phyloP scores from a whole-genome alignment of 2,329 filamentous ascomycete species.

The Diaporthe batatas region DNA sequence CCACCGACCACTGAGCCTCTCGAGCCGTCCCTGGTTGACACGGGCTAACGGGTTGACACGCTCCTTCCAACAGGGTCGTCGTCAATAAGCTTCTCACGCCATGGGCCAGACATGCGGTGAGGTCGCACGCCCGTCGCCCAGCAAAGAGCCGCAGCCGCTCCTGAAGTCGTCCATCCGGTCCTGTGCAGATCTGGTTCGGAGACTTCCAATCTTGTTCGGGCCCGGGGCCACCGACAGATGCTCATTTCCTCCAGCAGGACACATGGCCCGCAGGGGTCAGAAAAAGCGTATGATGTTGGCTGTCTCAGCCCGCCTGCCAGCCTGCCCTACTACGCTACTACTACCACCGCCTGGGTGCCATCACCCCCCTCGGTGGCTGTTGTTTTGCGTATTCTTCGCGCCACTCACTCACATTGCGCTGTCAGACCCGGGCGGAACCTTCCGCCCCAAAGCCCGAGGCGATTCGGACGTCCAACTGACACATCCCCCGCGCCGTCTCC shows the following conservation, averaged over 20 bases:
- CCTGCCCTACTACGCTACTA: no score
- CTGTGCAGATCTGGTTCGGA: slow-evolving; percentile 4
- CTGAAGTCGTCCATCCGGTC: background rate
- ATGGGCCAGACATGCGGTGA: slow-evolving; percentile 17
- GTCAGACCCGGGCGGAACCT: slow-evolving; percentile 4
- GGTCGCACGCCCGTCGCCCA: background rate
- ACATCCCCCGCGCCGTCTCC: background rate
- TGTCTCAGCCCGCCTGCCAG: background rate
- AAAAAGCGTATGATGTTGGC: background rate
- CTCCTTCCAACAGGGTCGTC: background rate
- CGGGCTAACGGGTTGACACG: slow-evolving; percentile 1
- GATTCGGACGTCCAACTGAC: slow-evolving; percentile 11
- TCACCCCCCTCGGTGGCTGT: background rate
- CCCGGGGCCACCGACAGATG: slow-evolving; percentile 27
- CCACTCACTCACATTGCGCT: background rate
- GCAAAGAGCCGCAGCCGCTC: slow-evolving; percentile 29
- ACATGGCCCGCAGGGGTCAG: slow-evolving; percentile 24
- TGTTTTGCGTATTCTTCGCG: background rate
- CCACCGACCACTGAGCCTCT: slow-evolving; percentile 9
- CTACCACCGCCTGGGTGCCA: background rate
- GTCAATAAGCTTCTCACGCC: slow-evolving; percentile 6
- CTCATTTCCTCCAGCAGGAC: slow-evolving; percentile 25
- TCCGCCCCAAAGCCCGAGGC: slow-evolving; percentile 4
- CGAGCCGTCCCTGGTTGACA: background rate
- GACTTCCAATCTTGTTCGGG: slow-evolving; percentile 5